A percentile compares a stretch with the other conserved stretches of the same genome.
Conservation (phyloP, 2,329 filamentous ascomycete genomes). For the Colletotrichum acutatum region DNA sequence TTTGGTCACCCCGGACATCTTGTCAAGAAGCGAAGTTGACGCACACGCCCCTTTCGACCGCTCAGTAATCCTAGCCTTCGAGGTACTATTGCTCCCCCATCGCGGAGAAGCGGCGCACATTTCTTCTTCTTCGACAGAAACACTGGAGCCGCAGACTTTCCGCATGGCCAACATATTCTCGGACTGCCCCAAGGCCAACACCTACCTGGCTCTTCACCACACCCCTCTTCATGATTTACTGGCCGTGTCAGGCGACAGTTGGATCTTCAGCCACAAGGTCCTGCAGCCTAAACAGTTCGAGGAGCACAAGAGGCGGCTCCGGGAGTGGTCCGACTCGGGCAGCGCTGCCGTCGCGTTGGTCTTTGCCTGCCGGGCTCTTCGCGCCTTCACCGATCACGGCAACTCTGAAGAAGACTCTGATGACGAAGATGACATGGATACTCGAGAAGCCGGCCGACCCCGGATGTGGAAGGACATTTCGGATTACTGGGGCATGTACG, state of each 20-base stretch:
- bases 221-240: conserved; percentile 69
- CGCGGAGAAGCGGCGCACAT: conserved; percentile 43
- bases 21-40: conserved; percentile 50
- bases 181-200: conserved; percentile 57
- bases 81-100: conserved; percentile 51
- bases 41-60: conserved; percentile 51
- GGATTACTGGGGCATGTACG: conserved; percentile 67
- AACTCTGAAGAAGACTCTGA: conserved; percentile 29
- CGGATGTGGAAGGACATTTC: conserved; percentile 49
- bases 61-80: conserved; percentile 52
- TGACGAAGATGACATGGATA: conserved; percentile 16
- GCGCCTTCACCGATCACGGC: conserved; percentile 47
- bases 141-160: conserved; percentile 39
- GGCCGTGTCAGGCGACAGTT: conserved; percentile 67
- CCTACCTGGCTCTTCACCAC: conserved; percentile 67
- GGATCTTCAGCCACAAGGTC: conserved; percentile 67
- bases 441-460: conserved; percentile 26
- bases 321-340: conserved; percentile 56
- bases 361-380: conserved; percentile 64
- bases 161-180: conserved; percentile 56
- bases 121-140: conserved; percentile 39
- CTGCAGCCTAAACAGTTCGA: conserved; percentile 54
- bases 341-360: conserved; percentile 57
- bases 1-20: conserved; percentile 42
- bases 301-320: conserved; percentile 59